Conservation (phyloP, 371 early-diverging fungal species). For the Capillidium heterosporum region DNA sequence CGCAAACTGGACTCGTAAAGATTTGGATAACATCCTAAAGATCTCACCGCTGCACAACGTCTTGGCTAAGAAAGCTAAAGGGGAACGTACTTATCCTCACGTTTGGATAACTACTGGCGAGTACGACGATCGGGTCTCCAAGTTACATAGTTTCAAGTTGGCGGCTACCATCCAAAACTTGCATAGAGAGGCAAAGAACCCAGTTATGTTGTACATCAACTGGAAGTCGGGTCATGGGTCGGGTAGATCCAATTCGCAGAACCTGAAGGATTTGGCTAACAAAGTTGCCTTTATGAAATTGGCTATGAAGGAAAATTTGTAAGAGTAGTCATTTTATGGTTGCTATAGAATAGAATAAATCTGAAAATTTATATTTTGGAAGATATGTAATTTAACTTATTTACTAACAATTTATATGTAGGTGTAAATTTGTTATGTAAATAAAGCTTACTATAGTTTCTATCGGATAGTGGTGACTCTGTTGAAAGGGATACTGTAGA, state of each 20-base stretch:
- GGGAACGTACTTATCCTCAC: constrained; percentile 20
- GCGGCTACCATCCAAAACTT: constrained; percentile 34
- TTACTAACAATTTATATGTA: no score
- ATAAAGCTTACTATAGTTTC: no score
- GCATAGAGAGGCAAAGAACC: constrained; percentile 15
- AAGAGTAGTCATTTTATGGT: no score
- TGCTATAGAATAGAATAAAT: no score
- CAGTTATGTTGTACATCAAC: constrained; percentile 8
- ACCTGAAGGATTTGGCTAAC: no score
- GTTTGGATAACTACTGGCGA: constrained; percentile 19
- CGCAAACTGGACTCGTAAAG: constrained; percentile 17
- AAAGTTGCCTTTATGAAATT: no score
- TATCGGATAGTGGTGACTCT: no score
- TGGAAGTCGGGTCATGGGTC: neutral
- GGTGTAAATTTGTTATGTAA: no score
- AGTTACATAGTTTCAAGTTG: constrained; percentile 32
- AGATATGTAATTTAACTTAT: no score
- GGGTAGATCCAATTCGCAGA: neutral
- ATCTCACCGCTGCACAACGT: constrained; percentile 51
- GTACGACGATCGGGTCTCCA: constrained; percentile 28
- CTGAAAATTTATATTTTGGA: no score
- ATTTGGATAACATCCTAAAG: constrained; percentile 17
- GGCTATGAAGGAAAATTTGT: no score
- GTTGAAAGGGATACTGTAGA: no score
- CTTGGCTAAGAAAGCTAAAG: constrained; percentile 1